Evolutionary conservation across 108 stramenopile species (phyloP).

Genomic region (Skeletonema marinoi): DNA sequence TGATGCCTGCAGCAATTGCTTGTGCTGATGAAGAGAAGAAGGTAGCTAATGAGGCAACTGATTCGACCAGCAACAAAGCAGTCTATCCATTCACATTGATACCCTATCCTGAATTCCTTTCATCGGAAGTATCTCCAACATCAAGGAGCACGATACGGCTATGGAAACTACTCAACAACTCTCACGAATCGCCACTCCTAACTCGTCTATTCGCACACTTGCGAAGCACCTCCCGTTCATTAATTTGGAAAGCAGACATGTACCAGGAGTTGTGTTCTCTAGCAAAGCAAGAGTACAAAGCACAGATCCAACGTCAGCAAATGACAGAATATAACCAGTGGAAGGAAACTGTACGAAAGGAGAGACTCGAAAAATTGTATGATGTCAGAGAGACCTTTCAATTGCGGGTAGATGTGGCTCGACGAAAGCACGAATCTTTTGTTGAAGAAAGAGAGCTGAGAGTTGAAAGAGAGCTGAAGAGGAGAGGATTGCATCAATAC

Average conservation of each 20-base stretch:
- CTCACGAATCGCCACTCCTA: slow-evolving; percentile 33
- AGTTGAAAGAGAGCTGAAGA: slow-evolving; percentile 28
- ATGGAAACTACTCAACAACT: slow-evolving; percentile 51
- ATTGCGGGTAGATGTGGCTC: slow-evolving; percentile 34
- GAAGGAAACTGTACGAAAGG: slow-evolving; percentile 32
- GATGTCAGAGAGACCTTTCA: slow-evolving; percentile 55
- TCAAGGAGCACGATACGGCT: slow-evolving; percentile 31
- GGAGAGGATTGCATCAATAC: slow-evolving; percentile 17
- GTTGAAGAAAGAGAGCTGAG: slow-evolving; percentile 42
- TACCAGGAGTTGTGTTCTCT: slow-evolving; percentile 33
- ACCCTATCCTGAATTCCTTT: slow-evolving; percentile 52
- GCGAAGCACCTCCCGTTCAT: slow-evolving; percentile 32
- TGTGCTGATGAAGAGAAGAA: neutral
- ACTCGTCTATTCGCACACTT: slow-evolving; percentile 37
- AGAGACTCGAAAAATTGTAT: slow-evolving; percentile 50
- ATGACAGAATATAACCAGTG: slow-evolving; percentile 33
- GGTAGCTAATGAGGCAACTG: neutral
- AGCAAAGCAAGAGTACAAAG: slow-evolving; percentile 31
- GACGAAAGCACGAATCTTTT: slow-evolving; percentile 26
- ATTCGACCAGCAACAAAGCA: neutral
- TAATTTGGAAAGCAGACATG: slow-evolving; percentile 58
- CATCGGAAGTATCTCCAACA: slow-evolving; percentile 5
- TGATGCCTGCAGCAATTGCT: slow-evolving; percentile 9
- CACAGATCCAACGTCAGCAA: neutral
- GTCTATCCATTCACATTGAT: slow-evolving; percentile 34